Percentiles rank a stretch among this genome's conserved stretches.
Evolutionary conservation across 441 rosid species (phyloP).

Genomic region (Croton laevigatus): DNA sequence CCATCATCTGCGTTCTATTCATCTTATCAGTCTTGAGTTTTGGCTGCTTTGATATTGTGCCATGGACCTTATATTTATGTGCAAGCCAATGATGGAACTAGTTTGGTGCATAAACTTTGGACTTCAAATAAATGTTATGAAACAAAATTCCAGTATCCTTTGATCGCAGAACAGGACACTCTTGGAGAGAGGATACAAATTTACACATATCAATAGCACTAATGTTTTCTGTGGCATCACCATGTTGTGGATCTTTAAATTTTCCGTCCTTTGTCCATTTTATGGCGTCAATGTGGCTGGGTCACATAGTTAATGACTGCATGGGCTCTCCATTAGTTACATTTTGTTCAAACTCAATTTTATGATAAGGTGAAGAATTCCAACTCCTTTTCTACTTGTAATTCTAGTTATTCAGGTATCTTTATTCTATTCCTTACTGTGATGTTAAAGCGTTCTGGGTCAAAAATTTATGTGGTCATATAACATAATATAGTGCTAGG

Average conservation of each 20-base stretch:
- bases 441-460: neutral
- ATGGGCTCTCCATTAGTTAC: neutral
- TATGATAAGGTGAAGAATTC: neutral
- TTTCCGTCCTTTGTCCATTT: neutral
- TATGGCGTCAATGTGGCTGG: neutral
- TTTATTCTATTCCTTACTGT: neutral
- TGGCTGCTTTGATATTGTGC: neutral
- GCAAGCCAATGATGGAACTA: neutral
- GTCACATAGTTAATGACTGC: neutral
- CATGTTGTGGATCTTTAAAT: conserved; percentile 6
- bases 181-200: neutral
- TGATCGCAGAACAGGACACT: neutral
- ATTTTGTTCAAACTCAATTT: neutral
- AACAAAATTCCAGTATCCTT: neutral
- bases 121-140: neutral
- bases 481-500: neutral
- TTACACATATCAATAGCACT: neutral
- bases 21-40: neutral
- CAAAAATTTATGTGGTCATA: neutral
- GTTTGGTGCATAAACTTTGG: neutral
- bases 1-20: neutral
- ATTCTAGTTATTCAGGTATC: neutral
- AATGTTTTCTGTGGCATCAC: neutral
- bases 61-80: neutral
- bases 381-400: neutral